phyloP scores from a whole-genome alignment of 768 basidiomycete genomes.

The Pluteus cervinus region DNA sequence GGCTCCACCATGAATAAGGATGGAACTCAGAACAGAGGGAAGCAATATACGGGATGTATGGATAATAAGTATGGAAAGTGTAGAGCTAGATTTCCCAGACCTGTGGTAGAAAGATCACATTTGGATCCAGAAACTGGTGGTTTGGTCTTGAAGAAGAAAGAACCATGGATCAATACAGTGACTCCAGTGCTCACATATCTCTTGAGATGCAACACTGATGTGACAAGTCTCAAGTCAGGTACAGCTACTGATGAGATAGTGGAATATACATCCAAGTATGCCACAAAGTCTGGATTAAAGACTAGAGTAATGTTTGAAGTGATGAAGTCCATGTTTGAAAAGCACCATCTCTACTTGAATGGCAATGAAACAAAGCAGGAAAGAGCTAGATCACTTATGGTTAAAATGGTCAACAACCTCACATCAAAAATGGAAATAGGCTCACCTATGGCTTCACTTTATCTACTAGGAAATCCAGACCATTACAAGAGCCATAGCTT shows the following conservation, averaged over 20 bases:
- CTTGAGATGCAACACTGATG: background rate
- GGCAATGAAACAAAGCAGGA: conserved; percentile 3
- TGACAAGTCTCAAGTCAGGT: no score
- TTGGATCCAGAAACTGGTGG: conserved; percentile 12
- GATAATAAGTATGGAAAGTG: conserved; percentile 5
- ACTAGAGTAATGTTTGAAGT: conserved; percentile 16
- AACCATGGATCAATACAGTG: conserved; percentile 21
- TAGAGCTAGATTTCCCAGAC: background rate
- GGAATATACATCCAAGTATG: conserved; percentile 1
- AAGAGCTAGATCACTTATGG: conserved; percentile 12
- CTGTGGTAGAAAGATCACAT: conserved; percentile 6
- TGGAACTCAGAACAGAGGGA: conserved; percentile 6
- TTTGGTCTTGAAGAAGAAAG: conserved; percentile 14
- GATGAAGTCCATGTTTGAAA: conserved; percentile 11
- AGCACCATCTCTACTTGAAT: conserved; percentile 6
- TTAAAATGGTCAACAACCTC: conserved; percentile 22
- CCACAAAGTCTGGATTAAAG: no score
- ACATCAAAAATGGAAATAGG: conserved; percentile 24
- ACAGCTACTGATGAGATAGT: no score
- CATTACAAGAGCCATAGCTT: conserved; percentile 26
- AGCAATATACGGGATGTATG: background rate
- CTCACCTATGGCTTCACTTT: conserved; percentile 18
- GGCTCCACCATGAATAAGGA: conserved; percentile 9
- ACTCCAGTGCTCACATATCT: conserved; percentile 11
- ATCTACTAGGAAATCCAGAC: conserved; percentile 20